Percentiles rank a stretch among this genome's conserved stretches.
These are phyloP conservation scores for Aspergillus vadensis DNA, from an alignment of 2,329 filamentous ascomycete species.

Conservation along the genomic window DNA sequence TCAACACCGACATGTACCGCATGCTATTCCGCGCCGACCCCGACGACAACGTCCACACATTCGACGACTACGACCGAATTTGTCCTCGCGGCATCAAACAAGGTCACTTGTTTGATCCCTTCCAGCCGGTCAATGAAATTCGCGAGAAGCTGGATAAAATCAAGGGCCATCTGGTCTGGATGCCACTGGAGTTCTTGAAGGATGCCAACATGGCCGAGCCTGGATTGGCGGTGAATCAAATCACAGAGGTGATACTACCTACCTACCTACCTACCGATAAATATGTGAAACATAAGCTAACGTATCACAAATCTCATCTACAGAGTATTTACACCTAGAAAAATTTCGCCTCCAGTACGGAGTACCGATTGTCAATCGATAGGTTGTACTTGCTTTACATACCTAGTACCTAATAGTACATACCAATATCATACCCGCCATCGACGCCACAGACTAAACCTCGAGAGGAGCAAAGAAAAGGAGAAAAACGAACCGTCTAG, in stretches of 20 bases:
- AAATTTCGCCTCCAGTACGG: neutral
- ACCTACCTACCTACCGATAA: no score
- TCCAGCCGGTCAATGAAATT: slow-evolving; percentile 71
- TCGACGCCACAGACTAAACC: no score
- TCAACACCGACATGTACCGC: slow-evolving; percentile 79
- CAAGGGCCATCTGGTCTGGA: slow-evolving; percentile 89
- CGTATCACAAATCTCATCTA: neutral
- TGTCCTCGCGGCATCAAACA: slow-evolving; percentile 69
- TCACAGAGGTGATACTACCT: slow-evolving; percentile 73
- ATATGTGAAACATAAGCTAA: neutral
- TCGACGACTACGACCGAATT: slow-evolving; percentile 86
- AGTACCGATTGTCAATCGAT: neutral
- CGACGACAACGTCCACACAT: slow-evolving; percentile 84
- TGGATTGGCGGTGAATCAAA: slow-evolving; percentile 80
- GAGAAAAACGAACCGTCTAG: neutral
- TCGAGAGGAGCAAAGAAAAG: neutral
- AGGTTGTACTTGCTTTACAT: neutral
- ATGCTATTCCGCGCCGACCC: slow-evolving; percentile 87
- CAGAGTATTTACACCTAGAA: slow-evolving; percentile 39
- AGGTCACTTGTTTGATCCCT: slow-evolving; percentile 84
- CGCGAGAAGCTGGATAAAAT: slow-evolving; percentile 75
- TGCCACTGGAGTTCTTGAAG: slow-evolving; percentile 84
- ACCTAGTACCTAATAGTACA: neutral
- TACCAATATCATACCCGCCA: neutral
- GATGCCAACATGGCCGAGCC: slow-evolving; percentile 87